Conservation (phyloP, 768 basidiomycete species). For the Omphalotus guepiniiformis region DNA sequence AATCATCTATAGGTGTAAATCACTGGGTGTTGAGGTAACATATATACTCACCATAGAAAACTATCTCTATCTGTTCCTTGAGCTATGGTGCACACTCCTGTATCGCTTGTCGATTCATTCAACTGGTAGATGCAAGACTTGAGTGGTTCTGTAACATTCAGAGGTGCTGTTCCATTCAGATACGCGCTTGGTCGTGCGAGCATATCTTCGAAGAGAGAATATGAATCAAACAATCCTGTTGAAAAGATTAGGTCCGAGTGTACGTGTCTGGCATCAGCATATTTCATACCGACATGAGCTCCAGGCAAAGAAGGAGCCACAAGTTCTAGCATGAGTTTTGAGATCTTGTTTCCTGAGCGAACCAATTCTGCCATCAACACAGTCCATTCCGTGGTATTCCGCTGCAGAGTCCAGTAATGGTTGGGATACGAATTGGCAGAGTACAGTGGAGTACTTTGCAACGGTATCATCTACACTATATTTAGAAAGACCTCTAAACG, state of each 20-base stretch:
- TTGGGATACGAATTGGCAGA: constrained; percentile 29
- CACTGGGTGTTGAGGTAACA: not conserved
- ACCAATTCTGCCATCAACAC: constrained; percentile 51
- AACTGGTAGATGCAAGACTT: constrained; percentile 42
- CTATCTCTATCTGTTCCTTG: constrained; percentile 36
- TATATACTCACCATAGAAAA: constrained; percentile 40
- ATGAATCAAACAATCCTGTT: constrained; percentile 57
- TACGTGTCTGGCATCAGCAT: not conserved
- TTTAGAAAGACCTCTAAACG: not conserved
- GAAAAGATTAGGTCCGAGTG: not conserved
- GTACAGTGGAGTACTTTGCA: constrained; percentile 34
- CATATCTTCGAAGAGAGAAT: constrained; percentile 59
- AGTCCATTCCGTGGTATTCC: constrained; percentile 48
- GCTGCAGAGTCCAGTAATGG: constrained; percentile 27
- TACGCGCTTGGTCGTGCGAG: constrained; percentile 44
- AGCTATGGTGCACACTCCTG: constrained; percentile 29
- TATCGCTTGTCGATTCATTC: constrained; percentile 23
- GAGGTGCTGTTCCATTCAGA: constrained; percentile 59
- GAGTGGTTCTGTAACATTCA: constrained; percentile 53
- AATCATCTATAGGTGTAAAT: not conserved
- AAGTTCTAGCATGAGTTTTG: constrained; percentile 45
- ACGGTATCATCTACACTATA: constrained; percentile 34
- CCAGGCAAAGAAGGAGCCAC: constrained; percentile 44
- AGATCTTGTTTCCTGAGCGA: constrained; percentile 46
- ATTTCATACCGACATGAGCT: constrained; percentile 57